These are phyloP conservation scores for Ceratocystis colombiana DNA, from an alignment of 2,329 filamentous ascomycete species.

Conservation along the genomic window DNA sequence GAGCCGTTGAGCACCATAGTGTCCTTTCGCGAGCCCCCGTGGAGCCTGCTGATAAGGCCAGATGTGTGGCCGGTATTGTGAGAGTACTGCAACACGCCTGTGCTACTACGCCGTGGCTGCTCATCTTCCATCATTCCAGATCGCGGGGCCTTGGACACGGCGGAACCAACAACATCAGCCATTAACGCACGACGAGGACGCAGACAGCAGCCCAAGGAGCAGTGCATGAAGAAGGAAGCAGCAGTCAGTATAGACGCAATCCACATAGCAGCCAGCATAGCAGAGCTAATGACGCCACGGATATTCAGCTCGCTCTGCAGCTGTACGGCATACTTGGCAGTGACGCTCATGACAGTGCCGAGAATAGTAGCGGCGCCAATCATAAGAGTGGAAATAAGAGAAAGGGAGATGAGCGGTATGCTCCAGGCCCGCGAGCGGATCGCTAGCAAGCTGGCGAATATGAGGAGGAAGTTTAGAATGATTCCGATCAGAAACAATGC, in stretches of 20 bases:
- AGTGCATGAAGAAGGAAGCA: conserved; percentile 62
- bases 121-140: conserved; percentile 25
- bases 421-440: conserved; percentile 49
- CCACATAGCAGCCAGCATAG: conserved; percentile 89
- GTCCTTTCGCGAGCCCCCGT: not conserved
- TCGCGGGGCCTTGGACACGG: not conserved
- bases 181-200: conserved; percentile 20
- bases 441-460: conserved; percentile 53
- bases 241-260: conserved; percentile 57
- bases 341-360: conserved; percentile 72
- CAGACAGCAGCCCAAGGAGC: conserved; percentile 63
- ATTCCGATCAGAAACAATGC: conserved; percentile 68
- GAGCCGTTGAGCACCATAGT: not conserved
- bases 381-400: conserved; percentile 56
- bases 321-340: conserved; percentile 67
- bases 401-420: conserved; percentile 57
- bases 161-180: conserved; percentile 13
- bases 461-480: conserved; percentile 60
- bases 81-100: conserved; percentile 11
- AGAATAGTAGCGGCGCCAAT: conserved; percentile 61
- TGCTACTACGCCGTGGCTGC: conserved; percentile 15
- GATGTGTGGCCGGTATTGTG: conserved; percentile 5
- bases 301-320: conserved; percentile 68
- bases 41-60: conserved; percentile 19
- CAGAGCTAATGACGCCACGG: conserved; percentile 53